Evolutionary conservation across 371 early-diverging fungal genomes (phyloP), one percentile per base, ranked within the genome.

Genomic region (Lichtheimia ornata): DNA sequence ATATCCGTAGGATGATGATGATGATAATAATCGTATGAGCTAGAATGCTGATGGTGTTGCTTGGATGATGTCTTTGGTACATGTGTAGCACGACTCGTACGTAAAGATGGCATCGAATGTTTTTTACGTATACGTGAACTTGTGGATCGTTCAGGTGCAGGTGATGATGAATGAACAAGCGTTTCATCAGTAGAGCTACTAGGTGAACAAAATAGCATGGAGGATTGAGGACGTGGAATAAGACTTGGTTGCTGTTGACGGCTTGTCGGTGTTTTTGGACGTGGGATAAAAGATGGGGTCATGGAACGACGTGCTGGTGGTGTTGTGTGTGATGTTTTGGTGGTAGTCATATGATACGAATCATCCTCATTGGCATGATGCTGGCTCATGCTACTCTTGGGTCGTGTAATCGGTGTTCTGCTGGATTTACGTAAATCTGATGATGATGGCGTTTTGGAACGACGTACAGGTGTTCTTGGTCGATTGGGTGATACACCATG

Each of bases 221-320:
- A 61, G 2, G 66, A 60, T 56, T 63, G 61, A 9, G 73, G 67
- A 13, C 70, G 64, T 50, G 73, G 70, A 51, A 73, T 70, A 28
- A 70, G 28, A 52, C 68, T 70, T 3, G 71, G 69, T 4, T 66
- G 59, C 43, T 67, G 42, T 3, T n/a, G n/a, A n/a, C 49, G 54
- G 6, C 59, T 49, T 3, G 56, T 42, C 13, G 79, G 76, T 11
- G 79, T 76, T 49, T 72, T 79, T 2, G 79, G 74, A 15, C 79
- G 55, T 17, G 79, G 79, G 51, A 79, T 79, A 41, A 76, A 42
- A 3, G 79, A 79, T 11, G 79, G 79, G 11, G 79, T 76, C 7
- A 54, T 61, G 4, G 72, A 35, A 12, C 70, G 61, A 5, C 59
- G 35, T 35, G 35, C 6, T 35, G 35, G 35, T 35, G 9, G 11